These are phyloP conservation scores for Emmonsia crescens DNA, from an alignment of 2,329 filamentous ascomycete genomes.

Conservation along the genomic window DNA sequence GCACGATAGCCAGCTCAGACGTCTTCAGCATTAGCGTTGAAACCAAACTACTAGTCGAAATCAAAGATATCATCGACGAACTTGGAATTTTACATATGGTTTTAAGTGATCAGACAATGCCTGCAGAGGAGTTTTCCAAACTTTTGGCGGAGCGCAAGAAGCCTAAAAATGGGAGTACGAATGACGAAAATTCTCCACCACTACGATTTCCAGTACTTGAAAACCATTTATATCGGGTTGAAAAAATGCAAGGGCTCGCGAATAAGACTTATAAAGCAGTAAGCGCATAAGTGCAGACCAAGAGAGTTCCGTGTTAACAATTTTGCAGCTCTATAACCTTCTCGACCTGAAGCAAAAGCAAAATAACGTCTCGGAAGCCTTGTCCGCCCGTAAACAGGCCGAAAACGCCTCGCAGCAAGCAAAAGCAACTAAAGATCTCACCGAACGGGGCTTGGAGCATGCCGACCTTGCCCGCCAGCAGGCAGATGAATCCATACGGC, in stretches of 20 bases:
- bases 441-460: background rate
- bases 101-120: constrained; percentile 10
- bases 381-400: constrained; percentile 48
- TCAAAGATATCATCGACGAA: constrained; percentile 58
- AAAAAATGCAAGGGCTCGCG: constrained; percentile 6
- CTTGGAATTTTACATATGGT: constrained; percentile 46
- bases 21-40: constrained; percentile 47
- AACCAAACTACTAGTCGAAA: constrained; percentile 51
- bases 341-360: constrained; percentile 61
- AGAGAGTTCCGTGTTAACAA: background rate
- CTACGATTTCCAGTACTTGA: constrained; percentile 23
- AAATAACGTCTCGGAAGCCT: constrained; percentile 55
- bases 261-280: constrained; percentile 13
- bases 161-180: background rate
- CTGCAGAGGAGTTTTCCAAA: constrained; percentile 5
- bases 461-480: constrained; percentile 38
- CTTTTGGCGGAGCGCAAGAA: constrained; percentile 26
- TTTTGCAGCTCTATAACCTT: constrained; percentile 29
- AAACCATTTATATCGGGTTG: constrained; percentile 18
- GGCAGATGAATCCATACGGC: constrained; percentile 48
- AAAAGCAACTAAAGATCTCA: background rate
- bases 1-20: constrained; percentile 22
- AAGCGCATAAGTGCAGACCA: background rate
- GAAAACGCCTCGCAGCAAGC: constrained; percentile 47
- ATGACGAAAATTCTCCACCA: constrained; percentile 1